Evolutionary conservation across 1,139 yeast genomes (phyloP).

Genomic region (Ashbya aceris): DNA sequence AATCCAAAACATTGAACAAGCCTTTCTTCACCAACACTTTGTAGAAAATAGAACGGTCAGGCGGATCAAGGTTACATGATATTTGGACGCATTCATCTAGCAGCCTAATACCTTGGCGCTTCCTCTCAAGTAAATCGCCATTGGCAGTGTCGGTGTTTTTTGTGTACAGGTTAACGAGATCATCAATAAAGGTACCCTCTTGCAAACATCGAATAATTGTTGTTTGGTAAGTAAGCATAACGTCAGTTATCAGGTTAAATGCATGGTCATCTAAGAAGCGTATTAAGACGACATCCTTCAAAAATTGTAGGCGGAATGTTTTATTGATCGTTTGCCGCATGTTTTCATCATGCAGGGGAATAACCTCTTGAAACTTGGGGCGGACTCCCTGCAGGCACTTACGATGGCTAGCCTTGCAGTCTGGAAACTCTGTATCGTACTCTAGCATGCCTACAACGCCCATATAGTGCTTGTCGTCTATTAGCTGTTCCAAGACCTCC

Average conservation of each 20-base stretch:
- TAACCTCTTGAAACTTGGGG: conserved; percentile 58
- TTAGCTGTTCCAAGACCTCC: conserved; percentile 53
- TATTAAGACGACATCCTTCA: conserved; percentile 80
- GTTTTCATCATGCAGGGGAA: conserved; percentile 47
- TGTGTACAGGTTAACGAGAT: conserved; percentile 50
- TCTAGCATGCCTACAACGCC: conserved; percentile 79
- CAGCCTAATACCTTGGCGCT: conserved; percentile 67
- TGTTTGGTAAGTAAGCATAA: conserved; percentile 25
- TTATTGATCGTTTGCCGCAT: conserved; percentile 53
- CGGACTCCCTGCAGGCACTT: conserved; percentile 46
- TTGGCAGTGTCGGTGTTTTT: conserved; percentile 12
- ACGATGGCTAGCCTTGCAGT: conserved; percentile 69
- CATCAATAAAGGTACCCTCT: conserved; percentile 36
- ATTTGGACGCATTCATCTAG: conserved; percentile 72
- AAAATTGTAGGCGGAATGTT: conserved; percentile 67
- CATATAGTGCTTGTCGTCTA: conserved; percentile 51
- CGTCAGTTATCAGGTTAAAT: conserved; percentile 45
- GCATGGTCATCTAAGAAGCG: conserved; percentile 75
- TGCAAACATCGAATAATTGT: conserved; percentile 56
- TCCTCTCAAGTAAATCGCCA: conserved; percentile 22
- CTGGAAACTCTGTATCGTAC: conserved; percentile 81
- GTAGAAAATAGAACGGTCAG: conserved; percentile 60
- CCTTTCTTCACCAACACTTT: conserved; percentile 58
- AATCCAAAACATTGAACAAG: conserved; percentile 57
- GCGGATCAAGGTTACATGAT: conserved; percentile 57